Percentiles rank a stretch among this genome's conserved stretches.
Evolutionary conservation across 768 basidiomycete genomes (phyloP).

Genomic region (Rhizopogon rudus): DNA sequence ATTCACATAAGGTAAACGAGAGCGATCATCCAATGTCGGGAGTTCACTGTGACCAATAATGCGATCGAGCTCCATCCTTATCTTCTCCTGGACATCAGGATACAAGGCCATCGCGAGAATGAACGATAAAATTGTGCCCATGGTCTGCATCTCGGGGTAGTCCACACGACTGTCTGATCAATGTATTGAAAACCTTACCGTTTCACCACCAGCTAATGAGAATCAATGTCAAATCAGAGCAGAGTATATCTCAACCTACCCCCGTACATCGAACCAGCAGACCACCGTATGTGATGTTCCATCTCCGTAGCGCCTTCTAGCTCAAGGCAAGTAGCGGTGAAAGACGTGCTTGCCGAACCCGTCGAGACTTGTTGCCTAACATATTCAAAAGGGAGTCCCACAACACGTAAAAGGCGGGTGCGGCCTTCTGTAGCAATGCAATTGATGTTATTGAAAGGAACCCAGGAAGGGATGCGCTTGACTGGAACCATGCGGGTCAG

Average conservation of each 20-base stretch:
- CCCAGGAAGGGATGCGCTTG: slow-evolving; percentile 13
- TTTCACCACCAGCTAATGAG: not conserved
- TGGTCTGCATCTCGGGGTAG: not conserved
- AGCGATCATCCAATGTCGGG: slow-evolving; percentile 20
- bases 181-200: not conserved
- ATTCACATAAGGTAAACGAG: slow-evolving; percentile 44
- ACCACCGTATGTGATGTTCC: slow-evolving; percentile 3
- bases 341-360: not conserved
- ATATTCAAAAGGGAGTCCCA: slow-evolving; percentile 1
- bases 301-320: not conserved
- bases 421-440: not conserved
- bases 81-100: not conserved
- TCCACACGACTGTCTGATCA: not conserved
- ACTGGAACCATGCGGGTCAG: slow-evolving; percentile 8
- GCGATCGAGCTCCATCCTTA: slow-evolving; percentile 27
- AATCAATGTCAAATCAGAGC: not conserved
- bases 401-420: not conserved
- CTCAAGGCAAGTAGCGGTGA: not conserved
- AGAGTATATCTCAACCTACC: not conserved
- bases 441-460: slow-evolving; percentile 11
- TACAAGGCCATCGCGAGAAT: slow-evolving; percentile 4
- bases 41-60: slow-evolving; percentile 27
- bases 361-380: not conserved
- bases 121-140: not conserved
- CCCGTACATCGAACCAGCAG: slow-evolving; percentile 7